A percentile compares a stretch with the other conserved stretches of the same genome.
Conservation (phyloP, 345 rosid species). For the Salix arbutifolia region DNA sequence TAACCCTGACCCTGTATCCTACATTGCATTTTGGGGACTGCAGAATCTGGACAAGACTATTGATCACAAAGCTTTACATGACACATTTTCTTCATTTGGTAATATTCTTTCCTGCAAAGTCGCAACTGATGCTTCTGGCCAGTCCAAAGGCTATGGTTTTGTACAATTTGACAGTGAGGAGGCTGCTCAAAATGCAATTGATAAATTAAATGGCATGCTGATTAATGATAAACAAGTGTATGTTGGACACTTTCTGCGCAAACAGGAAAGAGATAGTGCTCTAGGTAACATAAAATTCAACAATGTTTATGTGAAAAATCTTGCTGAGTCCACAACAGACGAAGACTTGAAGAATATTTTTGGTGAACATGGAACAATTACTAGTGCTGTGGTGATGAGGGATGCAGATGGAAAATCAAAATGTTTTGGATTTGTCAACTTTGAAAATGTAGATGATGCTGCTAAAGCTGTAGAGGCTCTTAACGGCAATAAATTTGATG, state of each 20-base stretch:
- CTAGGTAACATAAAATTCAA: constrained; percentile 9
- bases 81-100: constrained; percentile 23
- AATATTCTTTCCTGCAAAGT: constrained; percentile 27
- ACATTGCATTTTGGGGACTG: background rate
- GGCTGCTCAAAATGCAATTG: constrained; percentile 22
- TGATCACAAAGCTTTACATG: constrained; percentile 27
- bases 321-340: constrained; percentile 18
- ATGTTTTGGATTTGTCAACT: constrained; percentile 32
- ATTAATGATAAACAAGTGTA: constrained; percentile 27
- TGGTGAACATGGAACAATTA: constrained; percentile 18
- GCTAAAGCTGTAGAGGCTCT: constrained; percentile 24
- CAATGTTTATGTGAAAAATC: constrained; percentile 24
- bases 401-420: constrained; percentile 24
- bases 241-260: constrained; percentile 26
- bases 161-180: constrained; percentile 25
- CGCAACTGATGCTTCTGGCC: constrained; percentile 22
- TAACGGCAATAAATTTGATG: constrained; percentile 21
- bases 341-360: constrained; percentile 21
- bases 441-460: constrained; percentile 26
- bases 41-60: constrained; percentile 26
- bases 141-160: constrained; percentile 26
- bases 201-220: constrained; percentile 26
- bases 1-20: background rate
- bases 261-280: constrained; percentile 22
- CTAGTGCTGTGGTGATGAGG: constrained; percentile 29